Base-by-base conservation (phyloP, 768 basidiomycete genomes). In the Nidula microcarpa region DNA sequence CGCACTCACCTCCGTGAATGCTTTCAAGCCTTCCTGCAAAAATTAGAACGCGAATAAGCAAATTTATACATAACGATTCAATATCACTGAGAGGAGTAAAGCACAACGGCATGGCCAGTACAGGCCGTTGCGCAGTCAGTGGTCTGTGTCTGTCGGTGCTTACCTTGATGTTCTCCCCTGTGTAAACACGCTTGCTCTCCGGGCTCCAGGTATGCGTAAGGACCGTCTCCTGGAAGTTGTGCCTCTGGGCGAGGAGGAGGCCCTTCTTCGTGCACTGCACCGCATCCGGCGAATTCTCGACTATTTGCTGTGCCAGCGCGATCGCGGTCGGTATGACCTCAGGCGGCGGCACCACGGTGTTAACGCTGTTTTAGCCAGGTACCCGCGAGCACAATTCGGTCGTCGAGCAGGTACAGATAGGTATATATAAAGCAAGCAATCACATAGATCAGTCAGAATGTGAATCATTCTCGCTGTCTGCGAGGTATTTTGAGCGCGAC, bases 221-320 rank as follows among this genome's bases (percentile, higher is more conserved):
- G 3, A 85, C 74, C 0, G 80, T 74, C 11, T 82, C 76, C 18
- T 82, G 76, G 43, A 82, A 67, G 39, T 76, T 75, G n/a, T 75
- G 73, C 41, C 74, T 69, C 55, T 84, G 78, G 1, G 79, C 70
- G 2, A 87, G 65, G 13, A 88, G 50, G 7, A 94, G 70, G 1
- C 78, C 87, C n/a, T 76, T 72, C 65, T 93, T 94, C 2, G 89
- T 87, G 45, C 80, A 76, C 58, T 88, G 86, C 1, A 93, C 85
- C 0, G 91, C 76, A 64, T 93, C 92, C 0, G 91, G 92, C 1
- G 89, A 91, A 59, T 88, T 89, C 18, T 63, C 61, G 13, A 68
- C 68, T 55, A 93, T 84, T 51, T 78, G 70, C 50, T 74, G 68
- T 2, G 92, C 91, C 52, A 83, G 66, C 3, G 72, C 68, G 32